phyloP scores from a whole-genome alignment of 2,329 filamentous ascomycete genomes.

The Colletotrichum melonis region DNA sequence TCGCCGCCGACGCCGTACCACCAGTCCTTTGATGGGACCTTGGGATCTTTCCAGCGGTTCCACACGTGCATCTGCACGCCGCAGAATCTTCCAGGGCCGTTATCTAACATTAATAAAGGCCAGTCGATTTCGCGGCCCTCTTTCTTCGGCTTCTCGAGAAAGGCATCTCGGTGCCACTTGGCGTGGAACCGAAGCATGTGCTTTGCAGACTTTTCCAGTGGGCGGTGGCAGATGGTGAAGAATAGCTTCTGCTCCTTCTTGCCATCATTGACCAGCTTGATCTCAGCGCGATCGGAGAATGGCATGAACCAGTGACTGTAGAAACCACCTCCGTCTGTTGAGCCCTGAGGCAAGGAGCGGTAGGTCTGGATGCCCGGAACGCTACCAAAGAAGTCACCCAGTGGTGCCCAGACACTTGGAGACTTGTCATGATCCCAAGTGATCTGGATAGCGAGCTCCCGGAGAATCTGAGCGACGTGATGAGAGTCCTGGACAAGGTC shows the following conservation, averaged over 20 bases:
- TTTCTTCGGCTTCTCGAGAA: slow-evolving; percentile 22
- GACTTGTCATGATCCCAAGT: slow-evolving; percentile 25
- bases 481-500: not conserved
- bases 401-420: slow-evolving; percentile 26
- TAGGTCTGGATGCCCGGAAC: slow-evolving; percentile 28
- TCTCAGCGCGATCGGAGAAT: slow-evolving; percentile 21
- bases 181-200: slow-evolving; percentile 26
- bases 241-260: slow-evolving; percentile 23
- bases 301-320: slow-evolving; percentile 34
- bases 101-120: slow-evolving; percentile 18
- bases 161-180: slow-evolving; percentile 26
- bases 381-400: slow-evolving; percentile 32
- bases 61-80: slow-evolving; percentile 33
- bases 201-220: slow-evolving; percentile 3
- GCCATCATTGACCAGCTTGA: slow-evolving; percentile 28
- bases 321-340: slow-evolving; percentile 30
- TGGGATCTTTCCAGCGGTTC: slow-evolving; percentile 26
- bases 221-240: slow-evolving; percentile 20
- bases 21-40: slow-evolving; percentile 24
- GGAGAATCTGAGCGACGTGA: not conserved
- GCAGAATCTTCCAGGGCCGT: slow-evolving; percentile 27
- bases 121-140: slow-evolving; percentile 29
- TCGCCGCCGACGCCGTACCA: slow-evolving; percentile 28
- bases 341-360: slow-evolving; percentile 21
- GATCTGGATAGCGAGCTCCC: slow-evolving; percentile 25